Evolutionary conservation across 805 yeast genomes (phyloP).

Genomic region (Candida adriatica): DNA sequence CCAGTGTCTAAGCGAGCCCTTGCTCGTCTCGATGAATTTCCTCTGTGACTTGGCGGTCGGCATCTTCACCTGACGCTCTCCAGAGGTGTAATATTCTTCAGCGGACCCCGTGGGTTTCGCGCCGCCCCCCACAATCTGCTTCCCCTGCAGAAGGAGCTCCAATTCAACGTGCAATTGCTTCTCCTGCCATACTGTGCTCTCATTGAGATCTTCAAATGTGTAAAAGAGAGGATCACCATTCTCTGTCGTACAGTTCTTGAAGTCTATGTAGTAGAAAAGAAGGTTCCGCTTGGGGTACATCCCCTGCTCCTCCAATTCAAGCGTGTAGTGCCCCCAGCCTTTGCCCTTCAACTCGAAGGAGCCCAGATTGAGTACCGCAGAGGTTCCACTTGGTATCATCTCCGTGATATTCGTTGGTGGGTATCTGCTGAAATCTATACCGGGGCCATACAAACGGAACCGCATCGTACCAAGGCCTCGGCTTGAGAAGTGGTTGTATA

Average conservation of each 20-base stretch:
- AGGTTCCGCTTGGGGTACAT: constrained; percentile 46
- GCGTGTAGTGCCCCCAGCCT: no score
- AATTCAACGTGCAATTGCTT: constrained; percentile 7
- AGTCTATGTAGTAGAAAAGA: constrained; percentile 37
- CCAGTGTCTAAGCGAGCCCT: constrained; percentile 5
- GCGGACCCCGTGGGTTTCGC: neutral
- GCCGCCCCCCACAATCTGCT: neutral
- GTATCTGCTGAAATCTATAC: no score
- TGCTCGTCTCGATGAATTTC: neutral
- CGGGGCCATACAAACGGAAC: no score
- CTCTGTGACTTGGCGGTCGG: constrained; percentile 7
- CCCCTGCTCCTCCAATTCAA: constrained; percentile 44
- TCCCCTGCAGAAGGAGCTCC: constrained; percentile 4
- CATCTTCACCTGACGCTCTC: constrained; percentile 11
- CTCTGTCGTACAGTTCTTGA: constrained; percentile 4
- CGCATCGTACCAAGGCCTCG: constrained; percentile 48
- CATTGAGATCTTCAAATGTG: constrained; percentile 1
- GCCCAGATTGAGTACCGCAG: no score
- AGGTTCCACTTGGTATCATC: no score
- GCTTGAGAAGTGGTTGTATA: constrained; percentile 4
- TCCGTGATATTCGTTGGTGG: constrained; percentile 55
- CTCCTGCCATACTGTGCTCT: constrained; percentile 1
- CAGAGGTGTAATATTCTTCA: constrained; percentile 3
- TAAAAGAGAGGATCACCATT: constrained; percentile 8
- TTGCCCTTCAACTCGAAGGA: no score